Base-by-base conservation (phyloP, 129 eudicot species). In the Dittrichia graveolens region DNA sequence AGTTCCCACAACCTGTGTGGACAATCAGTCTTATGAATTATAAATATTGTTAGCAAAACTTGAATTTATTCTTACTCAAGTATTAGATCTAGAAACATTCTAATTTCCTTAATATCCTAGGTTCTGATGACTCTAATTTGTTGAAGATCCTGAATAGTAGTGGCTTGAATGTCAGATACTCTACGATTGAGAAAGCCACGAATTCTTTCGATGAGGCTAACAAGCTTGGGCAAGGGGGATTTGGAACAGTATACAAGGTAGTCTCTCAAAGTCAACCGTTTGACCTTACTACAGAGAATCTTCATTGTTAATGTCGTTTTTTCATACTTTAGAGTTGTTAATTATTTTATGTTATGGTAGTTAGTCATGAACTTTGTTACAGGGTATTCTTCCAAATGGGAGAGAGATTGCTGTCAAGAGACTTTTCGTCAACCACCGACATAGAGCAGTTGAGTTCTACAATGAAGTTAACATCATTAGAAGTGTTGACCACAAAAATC, bases 191-290 rank as follows among this genome's bases (percentile, higher is more conserved):
- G 83, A 89, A 82, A 65, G 96, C 96, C 15, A 91, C 96, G 0
- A 77, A 60, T 31, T 82, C 89, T 56, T 91, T 91, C 44, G 81
- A 79, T 57, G 93, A 84, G 61, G 91, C 87, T 16, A 88, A 88
- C 77, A 88, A 91, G 83, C 96, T 91, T 65, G 97, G 97, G 45
- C 89, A 91, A 72, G 95, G 97, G 44, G 97, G 95, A 65, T 91
- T 83, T 49, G 95, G 97, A 61, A 87, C 96, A 52, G 97, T 91
- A 46, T 91, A 91, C 66, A 88, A 88, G 96, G 97, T 91, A 46
- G 39, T 54, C 53, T 70, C 47, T 16, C 53, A 53, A 39, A 53
- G 16, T 70, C 64, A 53, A 70, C 19, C 7, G 47, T 48, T 3
- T 44, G 43, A 45, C 12, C 40, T 72, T 19, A 50, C 16, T 4